phyloP scores from a whole-genome alignment of 2,329 filamentous ascomycete species.

The Aspergillus ustus region DNA sequence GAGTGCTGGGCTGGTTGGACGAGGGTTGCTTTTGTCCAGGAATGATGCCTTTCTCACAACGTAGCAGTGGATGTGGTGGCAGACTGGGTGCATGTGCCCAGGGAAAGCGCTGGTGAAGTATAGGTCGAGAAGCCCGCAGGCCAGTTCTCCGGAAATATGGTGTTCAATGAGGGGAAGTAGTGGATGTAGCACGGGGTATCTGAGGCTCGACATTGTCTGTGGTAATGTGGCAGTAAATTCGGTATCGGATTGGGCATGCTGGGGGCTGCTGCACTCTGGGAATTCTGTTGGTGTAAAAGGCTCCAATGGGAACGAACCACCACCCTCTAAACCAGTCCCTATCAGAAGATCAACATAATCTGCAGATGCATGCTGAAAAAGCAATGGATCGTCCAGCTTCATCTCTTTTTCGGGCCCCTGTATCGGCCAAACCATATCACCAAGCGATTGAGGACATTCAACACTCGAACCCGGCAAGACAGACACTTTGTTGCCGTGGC shows the following conservation, averaged over 20 bases:
- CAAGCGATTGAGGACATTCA: slow-evolving; percentile 31
- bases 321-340: slow-evolving; percentile 28
- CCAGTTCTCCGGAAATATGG: slow-evolving; percentile 76
- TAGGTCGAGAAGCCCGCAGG: slow-evolving; percentile 85
- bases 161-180: slow-evolving; percentile 78
- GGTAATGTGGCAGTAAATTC: slow-evolving; percentile 46
- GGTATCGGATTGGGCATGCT: slow-evolving; percentile 58
- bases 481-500: background rate
- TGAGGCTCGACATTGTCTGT: slow-evolving; percentile 49
- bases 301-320: slow-evolving; percentile 33
- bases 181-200: slow-evolving; percentile 84
- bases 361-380: slow-evolving; percentile 31
- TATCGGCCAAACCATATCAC: slow-evolving; percentile 22
- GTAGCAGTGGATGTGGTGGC: slow-evolving; percentile 86
- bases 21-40: slow-evolving; percentile 75
- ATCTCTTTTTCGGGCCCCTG: slow-evolving; percentile 25
- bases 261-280: slow-evolving; percentile 44
- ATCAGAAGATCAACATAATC: slow-evolving; percentile 34
- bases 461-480: slow-evolving; percentile 30
- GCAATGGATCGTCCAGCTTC: slow-evolving; percentile 35
- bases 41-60: slow-evolving; percentile 88
- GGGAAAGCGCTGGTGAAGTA: slow-evolving; percentile 91
- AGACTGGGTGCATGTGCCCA: slow-evolving; percentile 85
- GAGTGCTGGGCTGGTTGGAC: slow-evolving; percentile 81
- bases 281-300: slow-evolving; percentile 34